These are phyloP conservation scores for Colletotrichum trifolii DNA, from an alignment of 2,329 filamentous ascomycete species.

Conservation along the genomic window DNA sequence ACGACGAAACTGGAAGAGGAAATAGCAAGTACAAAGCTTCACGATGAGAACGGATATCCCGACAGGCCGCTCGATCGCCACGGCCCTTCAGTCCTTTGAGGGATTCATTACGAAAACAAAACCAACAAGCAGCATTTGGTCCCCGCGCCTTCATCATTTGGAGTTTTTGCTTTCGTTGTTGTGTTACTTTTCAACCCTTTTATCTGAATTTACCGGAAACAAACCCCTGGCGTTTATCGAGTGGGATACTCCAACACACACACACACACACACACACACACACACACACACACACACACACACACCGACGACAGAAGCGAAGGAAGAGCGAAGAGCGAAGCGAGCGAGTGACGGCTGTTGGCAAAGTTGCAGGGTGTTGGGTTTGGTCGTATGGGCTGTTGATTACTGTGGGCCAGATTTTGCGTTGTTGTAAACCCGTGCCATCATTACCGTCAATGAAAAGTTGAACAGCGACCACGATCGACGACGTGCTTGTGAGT, in stretches of 20 bases:
- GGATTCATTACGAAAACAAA: constrained; percentile 33
- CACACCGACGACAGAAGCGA: constrained; percentile 12
- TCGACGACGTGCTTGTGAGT: constrained; percentile 1
- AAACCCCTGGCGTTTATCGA: constrained; percentile 32
- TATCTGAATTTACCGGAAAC: constrained; percentile 8
- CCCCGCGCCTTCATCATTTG: constrained; percentile 34
- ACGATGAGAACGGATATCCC: constrained; percentile 12
- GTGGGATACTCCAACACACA: constrained; percentile 25
- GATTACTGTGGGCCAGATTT: not conserved
- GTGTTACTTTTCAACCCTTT: not conserved
- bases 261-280: constrained; percentile 25
- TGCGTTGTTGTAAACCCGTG: constrained; percentile 5
- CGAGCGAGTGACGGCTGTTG: not conserved
- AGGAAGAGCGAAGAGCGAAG: not conserved
- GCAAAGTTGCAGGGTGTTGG: not conserved
- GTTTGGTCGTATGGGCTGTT: not conserved
- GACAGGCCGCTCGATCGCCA: not conserved
- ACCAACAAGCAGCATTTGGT: constrained; percentile 31
- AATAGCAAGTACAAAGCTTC: constrained; percentile 11
- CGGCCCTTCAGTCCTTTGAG: constrained; percentile 10
- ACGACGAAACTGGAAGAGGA: constrained; percentile 25
- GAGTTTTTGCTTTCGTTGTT: constrained; percentile 24
- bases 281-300: constrained; percentile 30
- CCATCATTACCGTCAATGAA: constrained; percentile 18
- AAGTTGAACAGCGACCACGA: not conserved